Evolutionary conservation across 169 alveolate species (phyloP).

Genomic region (Plasmodium billcollinsi): DNA sequence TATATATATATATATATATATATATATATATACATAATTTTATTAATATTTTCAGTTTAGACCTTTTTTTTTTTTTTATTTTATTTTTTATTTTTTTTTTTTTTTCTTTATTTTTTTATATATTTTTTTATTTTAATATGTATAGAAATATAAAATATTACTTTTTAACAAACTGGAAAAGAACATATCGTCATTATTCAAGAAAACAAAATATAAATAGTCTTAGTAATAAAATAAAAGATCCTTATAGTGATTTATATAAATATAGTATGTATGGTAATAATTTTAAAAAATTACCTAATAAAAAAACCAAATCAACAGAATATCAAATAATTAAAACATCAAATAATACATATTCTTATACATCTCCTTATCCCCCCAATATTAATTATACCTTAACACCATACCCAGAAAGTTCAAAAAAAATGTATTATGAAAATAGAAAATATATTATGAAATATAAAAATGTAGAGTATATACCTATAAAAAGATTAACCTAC

Average conservation of each 20-base stretch:
- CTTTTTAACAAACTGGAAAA: constrained; percentile 39
- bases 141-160: constrained; percentile 14
- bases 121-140: constrained; percentile 13
- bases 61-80: no score
- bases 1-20: no score
- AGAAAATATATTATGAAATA: constrained; percentile 81
- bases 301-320: constrained; percentile 79
- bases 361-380: constrained; percentile 85
- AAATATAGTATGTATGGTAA: constrained; percentile 53
- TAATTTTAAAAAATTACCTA: constrained; percentile 77
- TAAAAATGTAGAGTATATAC: constrained; percentile 83
- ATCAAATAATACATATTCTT: constrained; percentile 78
- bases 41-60: no score
- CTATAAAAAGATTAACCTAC: constrained; percentile 77
- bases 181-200: constrained; percentile 70
- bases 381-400: constrained; percentile 82
- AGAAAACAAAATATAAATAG: constrained; percentile 67
- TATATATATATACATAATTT: no score
- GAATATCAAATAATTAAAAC: constrained; percentile 80
- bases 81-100: no score
- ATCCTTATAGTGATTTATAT: constrained; percentile 73
- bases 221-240: constrained; percentile 50
- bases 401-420: constrained; percentile 83
- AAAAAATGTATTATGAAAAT: constrained; percentile 76
- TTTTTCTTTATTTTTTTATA: no score